A percentile compares a stretch with the other conserved stretches of the same genome.
phyloP scores from a whole-genome alignment of 495 filamentous ascomycete genomes.

The Ascobolus immersus region DNA sequence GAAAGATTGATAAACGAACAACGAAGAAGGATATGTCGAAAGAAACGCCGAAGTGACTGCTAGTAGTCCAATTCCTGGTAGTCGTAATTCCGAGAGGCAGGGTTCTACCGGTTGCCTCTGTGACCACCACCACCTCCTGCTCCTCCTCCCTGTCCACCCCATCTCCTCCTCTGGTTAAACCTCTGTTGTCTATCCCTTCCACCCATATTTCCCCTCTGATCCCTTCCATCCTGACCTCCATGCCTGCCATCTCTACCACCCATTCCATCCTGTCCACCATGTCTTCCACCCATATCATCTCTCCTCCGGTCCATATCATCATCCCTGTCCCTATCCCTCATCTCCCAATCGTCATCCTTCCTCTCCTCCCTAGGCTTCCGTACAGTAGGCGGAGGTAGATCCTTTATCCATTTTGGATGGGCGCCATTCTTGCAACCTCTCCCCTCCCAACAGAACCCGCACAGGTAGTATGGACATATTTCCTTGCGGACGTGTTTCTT shows the following conservation, averaged over 20 bases:
- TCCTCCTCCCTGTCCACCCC: conserved; percentile 3
- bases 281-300: conserved; percentile 25
- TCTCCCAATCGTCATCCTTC: conserved; percentile 29
- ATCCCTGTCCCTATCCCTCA: conserved; percentile 28
- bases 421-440: conserved; percentile 45
- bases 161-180: conserved; percentile 13
- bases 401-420: conserved; percentile 50
- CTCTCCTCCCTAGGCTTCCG: conserved; percentile 37
- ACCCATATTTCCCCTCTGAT: conserved; percentile 14
- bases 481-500: conserved; percentile 59
- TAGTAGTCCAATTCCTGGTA: too few relatives aligned
- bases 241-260: conserved; percentile 23
- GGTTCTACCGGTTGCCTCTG: too few relatives aligned
- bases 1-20: too few relatives aligned
- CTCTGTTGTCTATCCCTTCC: conserved; percentile 17
- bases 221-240: conserved; percentile 24
- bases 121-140: background rate
- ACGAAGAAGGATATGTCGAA: too few relatives aligned
- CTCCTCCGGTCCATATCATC: conserved; percentile 26
- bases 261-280: conserved; percentile 25
- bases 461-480: conserved; percentile 65
- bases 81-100: too few relatives aligned
- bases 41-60: too few relatives aligned
- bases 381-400: conserved; percentile 47
- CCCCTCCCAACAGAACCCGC: conserved; percentile 84